phyloP scores from a whole-genome alignment of 2,329 filamentous ascomycete species.

The Blumeria hordei region DNA sequence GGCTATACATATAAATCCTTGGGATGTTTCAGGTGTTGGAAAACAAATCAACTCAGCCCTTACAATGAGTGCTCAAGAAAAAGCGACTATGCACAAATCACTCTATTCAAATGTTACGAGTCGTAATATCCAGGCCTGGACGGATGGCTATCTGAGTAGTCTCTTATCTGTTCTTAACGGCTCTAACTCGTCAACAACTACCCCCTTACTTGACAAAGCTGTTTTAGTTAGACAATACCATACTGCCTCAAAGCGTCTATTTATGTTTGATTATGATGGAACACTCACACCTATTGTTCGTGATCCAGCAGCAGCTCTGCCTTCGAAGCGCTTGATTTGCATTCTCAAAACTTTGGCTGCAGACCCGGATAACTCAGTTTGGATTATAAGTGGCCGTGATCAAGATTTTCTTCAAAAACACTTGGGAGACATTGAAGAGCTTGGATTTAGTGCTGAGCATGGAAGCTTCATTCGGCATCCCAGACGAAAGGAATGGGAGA shows the following conservation, averaged over 20 bases:
- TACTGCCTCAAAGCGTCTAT: conserved; percentile 52
- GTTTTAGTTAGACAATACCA: conserved; percentile 52
- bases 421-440: conserved; percentile 67
- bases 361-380: conserved; percentile 70
- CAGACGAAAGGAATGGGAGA: conserved; percentile 56
- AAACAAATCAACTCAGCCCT: conserved; percentile 62
- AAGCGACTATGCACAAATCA: conserved; percentile 42
- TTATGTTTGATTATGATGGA: conserved; percentile 98
- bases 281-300: conserved; percentile 89
- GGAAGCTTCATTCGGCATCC: conserved; percentile 85
- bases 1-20: conserved; percentile 91
- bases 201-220: conserved; percentile 57
- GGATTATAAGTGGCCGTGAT: conserved; percentile 93
- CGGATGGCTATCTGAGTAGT: conserved; percentile 51
- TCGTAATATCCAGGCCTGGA: conserved; percentile 74
- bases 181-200: conserved; percentile 49
- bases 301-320: conserved; percentile 71
- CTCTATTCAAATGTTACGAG: conserved; percentile 67
- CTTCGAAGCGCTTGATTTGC: conserved; percentile 58
- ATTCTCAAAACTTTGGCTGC: conserved; percentile 58
- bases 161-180: conserved; percentile 60
- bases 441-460: conserved; percentile 93
- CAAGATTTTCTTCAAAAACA: conserved; percentile 77
- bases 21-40: conserved; percentile 70
- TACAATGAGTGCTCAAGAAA: conserved; percentile 44